Conservation (phyloP, 257 asterid genomes). For the Osmanthus fragrans region DNA sequence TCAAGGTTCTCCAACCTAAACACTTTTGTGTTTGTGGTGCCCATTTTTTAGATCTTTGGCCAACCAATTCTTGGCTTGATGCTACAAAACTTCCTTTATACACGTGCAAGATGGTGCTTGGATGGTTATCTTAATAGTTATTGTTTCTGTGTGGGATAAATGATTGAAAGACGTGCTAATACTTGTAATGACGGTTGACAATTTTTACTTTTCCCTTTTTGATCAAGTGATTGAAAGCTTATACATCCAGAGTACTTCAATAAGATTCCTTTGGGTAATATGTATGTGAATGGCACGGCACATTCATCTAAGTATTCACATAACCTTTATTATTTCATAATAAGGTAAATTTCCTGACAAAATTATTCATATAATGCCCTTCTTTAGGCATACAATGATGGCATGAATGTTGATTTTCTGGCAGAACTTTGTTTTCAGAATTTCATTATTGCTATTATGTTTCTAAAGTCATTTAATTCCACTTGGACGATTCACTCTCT, state of each 20-base stretch:
- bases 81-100: neutral
- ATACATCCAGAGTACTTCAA: neutral
- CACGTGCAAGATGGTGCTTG: neutral
- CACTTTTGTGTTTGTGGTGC: neutral
- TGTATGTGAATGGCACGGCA: no score
- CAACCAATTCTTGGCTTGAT: neutral
- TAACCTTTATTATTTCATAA: neutral
- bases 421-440: neutral
- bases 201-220: neutral
- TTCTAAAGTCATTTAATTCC: neutral
- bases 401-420: neutral
- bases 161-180: neutral
- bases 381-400: neutral
- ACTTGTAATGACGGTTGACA: neutral
- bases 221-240: neutral
- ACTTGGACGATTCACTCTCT: neutral
- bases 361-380: neutral
- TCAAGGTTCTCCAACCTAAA: no score
- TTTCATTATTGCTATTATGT: neutral
- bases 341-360: neutral
- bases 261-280: neutral
- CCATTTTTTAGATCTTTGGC: neutral
- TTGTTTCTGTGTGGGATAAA: no score
- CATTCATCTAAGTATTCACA: no score
- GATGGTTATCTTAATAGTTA: neutral